Evolutionary conservation across 805 yeast species (phyloP).

Genomic region (Lipomyces anomalus): DNA sequence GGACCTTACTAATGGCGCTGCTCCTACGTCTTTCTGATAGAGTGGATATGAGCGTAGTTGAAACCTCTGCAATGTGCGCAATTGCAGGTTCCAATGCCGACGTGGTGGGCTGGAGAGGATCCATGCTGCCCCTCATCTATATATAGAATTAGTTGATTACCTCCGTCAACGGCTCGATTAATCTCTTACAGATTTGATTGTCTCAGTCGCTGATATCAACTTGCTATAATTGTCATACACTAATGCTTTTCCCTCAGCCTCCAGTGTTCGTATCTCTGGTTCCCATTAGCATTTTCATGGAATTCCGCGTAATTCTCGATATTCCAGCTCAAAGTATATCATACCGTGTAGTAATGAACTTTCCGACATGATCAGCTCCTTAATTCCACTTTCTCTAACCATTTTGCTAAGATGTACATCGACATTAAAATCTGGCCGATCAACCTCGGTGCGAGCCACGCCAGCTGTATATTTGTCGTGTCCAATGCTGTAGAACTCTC

Average conservation of each 20-base stretch:
- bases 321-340: background rate
- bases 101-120: slow-evolving; percentile 22
- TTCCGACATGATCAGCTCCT: slow-evolving; percentile 16
- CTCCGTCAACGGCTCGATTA: background rate
- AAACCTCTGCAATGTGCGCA: slow-evolving; percentile 22
- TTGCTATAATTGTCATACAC: slow-evolving; percentile 28
- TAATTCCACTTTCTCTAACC: slow-evolving; percentile 9
- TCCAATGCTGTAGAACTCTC: slow-evolving; percentile 25
- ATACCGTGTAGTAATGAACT: slow-evolving; percentile 16
- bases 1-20: background rate
- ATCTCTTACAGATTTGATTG: slow-evolving; percentile 5
- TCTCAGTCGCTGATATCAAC: slow-evolving; percentile 26
- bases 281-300: background rate
- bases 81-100: slow-evolving; percentile 21
- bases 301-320: background rate
- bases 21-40: slow-evolving; percentile 9
- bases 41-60: slow-evolving; percentile 18
- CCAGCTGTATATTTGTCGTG: slow-evolving; percentile 18
- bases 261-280: slow-evolving; percentile 25
- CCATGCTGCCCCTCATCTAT: slow-evolving; percentile 22
- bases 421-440: slow-evolving; percentile 18
- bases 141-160: too few relatives aligned
- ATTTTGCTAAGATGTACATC: slow-evolving; percentile 17
- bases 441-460: slow-evolving; percentile 19
- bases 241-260: slow-evolving; percentile 28